Base-by-base conservation (phyloP, 768 basidiomycete species). In the Naganishia vishniacii region DNA sequence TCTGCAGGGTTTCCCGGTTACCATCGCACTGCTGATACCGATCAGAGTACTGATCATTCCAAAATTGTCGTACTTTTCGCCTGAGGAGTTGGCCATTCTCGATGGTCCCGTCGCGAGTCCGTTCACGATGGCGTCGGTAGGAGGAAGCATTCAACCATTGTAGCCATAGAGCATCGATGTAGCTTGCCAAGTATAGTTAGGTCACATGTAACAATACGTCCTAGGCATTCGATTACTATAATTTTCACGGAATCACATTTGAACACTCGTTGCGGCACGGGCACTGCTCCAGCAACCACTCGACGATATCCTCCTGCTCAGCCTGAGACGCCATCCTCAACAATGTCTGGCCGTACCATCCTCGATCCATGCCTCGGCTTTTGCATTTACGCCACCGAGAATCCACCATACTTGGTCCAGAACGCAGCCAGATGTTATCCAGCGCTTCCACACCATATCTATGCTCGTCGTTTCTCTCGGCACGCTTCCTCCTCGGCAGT, bases 371-470 rank as follows among this genome's bases (percentile, higher is more conserved):
- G 85, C 84, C 0, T 91, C 90, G 31, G 91, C 82, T 9, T 70
- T 78, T 0, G 77, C 79, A 77, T 91, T 81, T 26, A 86, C 78
- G 0, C 85, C 83, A 15, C 85, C 87, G 2, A 88, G 73, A 75
- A 76, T 3, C 68, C 69, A 2, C 79, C 81, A 75, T 91, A 88
- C 62, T 88, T 86, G 44, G 86, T 86, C 84, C 89, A 87, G 72
- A 97, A 95, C 1, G 83, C 74, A 59, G 83, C 85, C 23, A 95
- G 76, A 1, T 91, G 80, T n/a, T 97, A 92, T 72, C 5, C 89
- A 83, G 25, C 89, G 91, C 75, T 88, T 91, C 18, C 74, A 79
- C 25, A 89, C 79, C 91, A 98, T 98, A 60, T 95, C 93, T 18
- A 91, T 79, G 92, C 82, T 8, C 75, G 73, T 88, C 91, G 93